Evolutionary conservation across 2,329 filamentous ascomycete species (phyloP), one percentile per base, ranked within the genome.

Genomic region (Talaromyces sp.): DNA sequence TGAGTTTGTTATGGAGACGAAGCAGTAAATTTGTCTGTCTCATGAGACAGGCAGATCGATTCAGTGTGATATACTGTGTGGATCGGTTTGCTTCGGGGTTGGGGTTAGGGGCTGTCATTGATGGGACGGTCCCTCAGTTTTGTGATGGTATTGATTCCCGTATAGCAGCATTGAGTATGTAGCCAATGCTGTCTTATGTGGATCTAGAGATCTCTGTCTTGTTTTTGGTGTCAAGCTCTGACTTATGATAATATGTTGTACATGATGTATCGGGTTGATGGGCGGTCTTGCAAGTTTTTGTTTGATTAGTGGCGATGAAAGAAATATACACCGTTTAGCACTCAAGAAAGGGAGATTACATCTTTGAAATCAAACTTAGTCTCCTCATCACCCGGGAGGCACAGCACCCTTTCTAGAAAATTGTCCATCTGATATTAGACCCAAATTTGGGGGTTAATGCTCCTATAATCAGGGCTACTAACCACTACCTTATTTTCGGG

Each of bases 1-100:
- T 43, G 49, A 54, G 7, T 66, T 63, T 60, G 51, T 62, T 27
- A 59, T 66, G 53, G 64, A 59, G 64, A 40, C 59, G 17, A 66
- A 66, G 60, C 64, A 66, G 40, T 64, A 45, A 53, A 11, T 15
- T 2, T 40, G 38, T n/a, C 45, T 17, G 38, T 15, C 15, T n/a
- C 6, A 6, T 5, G 11, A 3, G 11, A 11, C 47, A n/a, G 15
- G 29, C 29, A 31, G 27, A 19, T n/a, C 6, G 13, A 15, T 6
- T 34, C 17, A 34, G 27, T 54, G 49, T 34, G 15, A 34, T 15
- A 19, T 31, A 36, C 19, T 13, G 2, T 8, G 29, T 54, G 17
- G 51, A 47, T 25, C 17, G 10, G 40, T 3, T 19, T 43, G 10
- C 4, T 36, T 54, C 29, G 15, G 17, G 27, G 2, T 34, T 19